A percentile compares a stretch with the other conserved stretches of the same genome.
phyloP scores from a whole-genome alignment of 345 rosid species.

The Sapria himalayana region DNA sequence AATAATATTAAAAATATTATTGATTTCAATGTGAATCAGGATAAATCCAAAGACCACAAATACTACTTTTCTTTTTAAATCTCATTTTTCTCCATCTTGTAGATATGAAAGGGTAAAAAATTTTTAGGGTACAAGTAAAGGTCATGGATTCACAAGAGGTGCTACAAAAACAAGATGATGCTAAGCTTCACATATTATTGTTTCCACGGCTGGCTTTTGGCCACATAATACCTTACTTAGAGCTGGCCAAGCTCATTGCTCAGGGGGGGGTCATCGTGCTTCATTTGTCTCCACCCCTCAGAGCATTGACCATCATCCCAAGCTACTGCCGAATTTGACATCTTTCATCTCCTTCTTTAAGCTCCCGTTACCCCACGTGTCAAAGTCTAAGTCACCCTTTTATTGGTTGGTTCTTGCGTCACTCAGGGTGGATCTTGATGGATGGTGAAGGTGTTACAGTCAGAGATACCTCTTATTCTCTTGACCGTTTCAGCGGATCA shows the following conservation, averaged over 20 bases:
- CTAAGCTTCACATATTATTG: slow-evolving; percentile 8
- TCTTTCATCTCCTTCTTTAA: slow-evolving; percentile 4
- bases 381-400: slow-evolving; percentile 18
- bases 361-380: too few species aligned
- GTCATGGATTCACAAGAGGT: too few species aligned
- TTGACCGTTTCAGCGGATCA: slow-evolving; percentile 10
- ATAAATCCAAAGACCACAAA: too few species aligned
- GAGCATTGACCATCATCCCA: slow-evolving; percentile 13
- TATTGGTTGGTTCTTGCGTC: slow-evolving; percentile 18
- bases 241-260: slow-evolving; percentile 12
- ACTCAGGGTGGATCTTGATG: slow-evolving; percentile 18
- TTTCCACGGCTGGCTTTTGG: slow-evolving; percentile 17
- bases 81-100: too few species aligned
- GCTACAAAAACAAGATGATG: too few species aligned
- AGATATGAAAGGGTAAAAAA: too few species aligned
- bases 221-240: slow-evolving; percentile 15
- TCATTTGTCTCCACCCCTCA: slow-evolving; percentile 9
- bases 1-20: too few species aligned
- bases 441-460: slow-evolving; percentile 11
- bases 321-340: slow-evolving; percentile 7
- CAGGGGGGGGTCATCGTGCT: slow-evolving; percentile 10
- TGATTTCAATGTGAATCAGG: too few species aligned
- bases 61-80: too few species aligned
- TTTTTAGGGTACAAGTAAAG: too few species aligned
- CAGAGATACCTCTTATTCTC: slow-evolving; percentile 3